These are phyloP conservation scores for Suillus clintonianus DNA, from an alignment of 768 basidiomycete genomes.

Conservation along the genomic window DNA sequence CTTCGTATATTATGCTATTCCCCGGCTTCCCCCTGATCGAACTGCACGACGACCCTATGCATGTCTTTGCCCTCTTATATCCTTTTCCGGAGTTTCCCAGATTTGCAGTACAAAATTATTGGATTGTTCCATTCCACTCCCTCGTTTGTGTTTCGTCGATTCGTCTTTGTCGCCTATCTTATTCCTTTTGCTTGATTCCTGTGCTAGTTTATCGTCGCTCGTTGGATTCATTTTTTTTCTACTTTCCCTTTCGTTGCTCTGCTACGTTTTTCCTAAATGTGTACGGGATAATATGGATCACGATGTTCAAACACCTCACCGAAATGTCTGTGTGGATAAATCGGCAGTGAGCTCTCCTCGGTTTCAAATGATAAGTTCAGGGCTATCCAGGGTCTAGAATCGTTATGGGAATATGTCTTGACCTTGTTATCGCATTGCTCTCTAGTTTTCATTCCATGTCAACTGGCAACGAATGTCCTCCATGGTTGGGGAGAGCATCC, in stretches of 20 bases:
- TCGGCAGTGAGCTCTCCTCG: background rate
- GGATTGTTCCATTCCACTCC: conserved; percentile 19
- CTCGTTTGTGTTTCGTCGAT: conserved; percentile 23
- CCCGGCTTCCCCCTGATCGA: background rate
- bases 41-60: conserved; percentile 5
- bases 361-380: background rate
- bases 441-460: conserved; percentile 2
- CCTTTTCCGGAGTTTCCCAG: conserved; percentile 21
- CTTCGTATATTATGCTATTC: conserved; percentile 5
- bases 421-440: background rate
- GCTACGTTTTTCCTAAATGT: conserved; percentile 29
- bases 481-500: conserved; percentile 10
- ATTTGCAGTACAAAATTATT: conserved; percentile 23
- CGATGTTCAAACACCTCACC: conserved; percentile 25
- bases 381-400: background rate
- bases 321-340: background rate
- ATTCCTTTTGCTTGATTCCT: conserved; percentile 28
- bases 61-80: conserved; percentile 9
- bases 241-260: conserved; percentile 13
- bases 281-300: conserved; percentile 37
- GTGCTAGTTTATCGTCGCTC: conserved; percentile 24
- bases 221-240: conserved; percentile 14
- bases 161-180: conserved; percentile 26
- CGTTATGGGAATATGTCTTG: background rate
- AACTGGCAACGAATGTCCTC: background rate